Percentiles rank a stretch among this genome's conserved stretches.
phyloP scores from a whole-genome alignment of 139 green algal species.

The Pseudopediastrum boryanum region DNA sequence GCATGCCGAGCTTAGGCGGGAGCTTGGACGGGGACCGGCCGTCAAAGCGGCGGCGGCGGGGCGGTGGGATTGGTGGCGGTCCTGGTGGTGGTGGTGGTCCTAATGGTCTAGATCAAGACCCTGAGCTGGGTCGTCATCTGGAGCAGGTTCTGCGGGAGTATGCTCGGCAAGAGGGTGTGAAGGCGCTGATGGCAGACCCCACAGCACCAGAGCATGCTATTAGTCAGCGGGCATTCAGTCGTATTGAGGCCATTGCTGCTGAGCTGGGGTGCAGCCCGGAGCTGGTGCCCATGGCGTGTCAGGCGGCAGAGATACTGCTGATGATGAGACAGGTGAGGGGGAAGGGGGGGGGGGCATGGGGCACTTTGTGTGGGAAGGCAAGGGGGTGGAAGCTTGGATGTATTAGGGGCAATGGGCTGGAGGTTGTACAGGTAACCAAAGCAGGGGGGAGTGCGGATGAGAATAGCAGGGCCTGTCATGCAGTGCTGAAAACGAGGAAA shows the following conservation, averaged over 20 bases:
- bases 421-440: no score
- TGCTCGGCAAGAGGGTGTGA: constrained; percentile 68
- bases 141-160: constrained; percentile 51
- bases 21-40: not conserved
- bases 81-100: not conserved
- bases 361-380: no score
- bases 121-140: not conserved
- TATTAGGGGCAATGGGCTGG: no score
- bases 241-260: constrained; percentile 51
- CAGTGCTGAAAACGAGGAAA: no score
- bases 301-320: constrained; percentile 83
- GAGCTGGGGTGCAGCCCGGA: constrained; percentile 21
- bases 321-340: constrained; percentile 74
- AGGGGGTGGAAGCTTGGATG: no score
- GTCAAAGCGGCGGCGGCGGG: not conserved
- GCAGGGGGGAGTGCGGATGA: no score
- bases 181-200: constrained; percentile 62
- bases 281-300: constrained; percentile 41
- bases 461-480: no score
- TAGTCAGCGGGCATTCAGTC: constrained; percentile 59
- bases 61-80: not conserved
- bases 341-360: no score
- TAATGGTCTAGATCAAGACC: not conserved
- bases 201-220: constrained; percentile 61
- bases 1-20: not conserved